A percentile compares a stretch with the other conserved stretches of the same genome.
phyloP scores from a whole-genome alignment of 208 protist genomes.

The Trypanosoma rangeli region DNA sequence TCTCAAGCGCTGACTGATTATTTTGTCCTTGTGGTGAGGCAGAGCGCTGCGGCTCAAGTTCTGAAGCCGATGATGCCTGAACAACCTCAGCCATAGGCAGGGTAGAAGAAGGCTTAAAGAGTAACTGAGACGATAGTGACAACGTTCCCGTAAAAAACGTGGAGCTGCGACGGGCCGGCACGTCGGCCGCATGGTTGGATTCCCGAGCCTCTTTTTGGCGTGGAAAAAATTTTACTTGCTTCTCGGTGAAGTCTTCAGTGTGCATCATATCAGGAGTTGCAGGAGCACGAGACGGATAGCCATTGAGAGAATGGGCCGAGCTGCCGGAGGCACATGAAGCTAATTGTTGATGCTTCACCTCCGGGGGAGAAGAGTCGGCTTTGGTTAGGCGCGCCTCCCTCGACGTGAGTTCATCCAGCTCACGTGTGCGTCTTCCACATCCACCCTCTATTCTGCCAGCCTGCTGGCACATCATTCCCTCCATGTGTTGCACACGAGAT shows the following conservation, averaged over 20 bases:
- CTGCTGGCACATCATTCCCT: constrained; percentile 10
- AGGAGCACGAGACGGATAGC: neutral
- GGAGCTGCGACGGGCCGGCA: neutral
- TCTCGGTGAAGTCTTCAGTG: neutral
- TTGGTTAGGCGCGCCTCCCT: neutral
- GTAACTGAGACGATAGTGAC: neutral
- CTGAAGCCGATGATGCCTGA: neutral
- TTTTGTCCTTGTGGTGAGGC: neutral
- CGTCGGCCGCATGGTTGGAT: neutral
- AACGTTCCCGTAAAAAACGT: neutral
- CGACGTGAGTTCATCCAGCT: neutral
- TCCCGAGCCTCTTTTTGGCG: neutral
- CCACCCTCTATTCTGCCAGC: neutral
- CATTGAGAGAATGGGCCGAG: neutral
- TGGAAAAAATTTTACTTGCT: neutral
- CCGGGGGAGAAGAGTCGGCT: neutral
- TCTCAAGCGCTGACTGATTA: neutral
- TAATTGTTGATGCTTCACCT: neutral
- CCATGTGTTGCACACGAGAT: constrained; percentile 24
- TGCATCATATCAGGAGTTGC: neutral
- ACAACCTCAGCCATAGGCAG: neutral
- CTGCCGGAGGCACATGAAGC: neutral
- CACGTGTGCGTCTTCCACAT: neutral
- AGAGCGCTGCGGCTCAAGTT: neutral
- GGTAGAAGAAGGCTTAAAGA: neutral